Percentiles rank a stretch among this genome's conserved stretches.
Evolutionary conservation across 2,329 filamentous ascomycete genomes (phyloP).

Genomic region (Colletotrichum abscissum): DNA sequence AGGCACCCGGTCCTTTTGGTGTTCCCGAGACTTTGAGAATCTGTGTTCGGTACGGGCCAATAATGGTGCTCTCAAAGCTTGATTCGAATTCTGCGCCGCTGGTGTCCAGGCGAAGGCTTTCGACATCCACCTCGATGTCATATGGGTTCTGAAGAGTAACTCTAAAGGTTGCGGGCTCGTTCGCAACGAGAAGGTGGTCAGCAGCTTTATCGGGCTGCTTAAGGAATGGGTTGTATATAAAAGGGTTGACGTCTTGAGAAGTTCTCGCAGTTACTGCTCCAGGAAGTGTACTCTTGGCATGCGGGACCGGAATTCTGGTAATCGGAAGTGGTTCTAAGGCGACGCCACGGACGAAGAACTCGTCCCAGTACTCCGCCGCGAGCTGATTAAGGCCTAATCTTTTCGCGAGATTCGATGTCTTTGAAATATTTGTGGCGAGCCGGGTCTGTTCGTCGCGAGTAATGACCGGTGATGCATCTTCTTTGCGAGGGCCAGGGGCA

Average conservation of each 20-base stretch:
- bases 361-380: constrained; percentile 94
- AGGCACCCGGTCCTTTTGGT: constrained; percentile 72
- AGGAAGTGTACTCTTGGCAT: constrained; percentile 66
- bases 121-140: constrained; percentile 91
- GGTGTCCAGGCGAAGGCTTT: constrained; percentile 80
- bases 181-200: constrained; percentile 80
- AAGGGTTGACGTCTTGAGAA: constrained; percentile 79
- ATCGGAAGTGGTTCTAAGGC: constrained; percentile 73
- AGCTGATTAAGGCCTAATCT: constrained; percentile 78
- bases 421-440: constrained; percentile 85
- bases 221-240: constrained; percentile 94
- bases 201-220: constrained; percentile 72
- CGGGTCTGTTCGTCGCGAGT: constrained; percentile 85
- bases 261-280: constrained; percentile 61
- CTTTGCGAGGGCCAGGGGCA: constrained; percentile 76
- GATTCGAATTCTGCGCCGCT: constrained; percentile 80
- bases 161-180: constrained; percentile 81
- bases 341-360: constrained; percentile 86
- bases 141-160: constrained; percentile 94
- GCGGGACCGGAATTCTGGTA: constrained; percentile 73
- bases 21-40: constrained; percentile 78
- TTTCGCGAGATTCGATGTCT: constrained; percentile 82
- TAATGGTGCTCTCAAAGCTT: constrained; percentile 69
- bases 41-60: constrained; percentile 88
- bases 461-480: constrained; percentile 77